Percentiles rank a stretch among this genome's conserved stretches.
These are phyloP conservation scores for Clarireedia homoeocarpa DNA, from an alignment of 2,329 filamentous ascomycete species.

Conservation along the genomic window DNA sequence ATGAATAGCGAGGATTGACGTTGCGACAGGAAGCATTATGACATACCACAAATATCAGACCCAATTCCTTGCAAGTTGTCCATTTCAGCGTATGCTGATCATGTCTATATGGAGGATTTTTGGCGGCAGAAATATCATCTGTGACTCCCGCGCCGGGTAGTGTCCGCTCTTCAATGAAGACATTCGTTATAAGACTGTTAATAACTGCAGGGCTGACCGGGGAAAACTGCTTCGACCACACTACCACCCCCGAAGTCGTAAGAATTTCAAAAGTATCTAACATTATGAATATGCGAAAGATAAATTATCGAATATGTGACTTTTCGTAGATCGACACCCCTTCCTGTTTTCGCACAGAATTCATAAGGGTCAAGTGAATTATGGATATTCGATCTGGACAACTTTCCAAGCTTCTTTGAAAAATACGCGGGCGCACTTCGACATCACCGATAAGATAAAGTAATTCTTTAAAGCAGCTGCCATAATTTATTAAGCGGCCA, in stretches of 20 bases:
- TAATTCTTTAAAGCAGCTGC: constrained; percentile 1
- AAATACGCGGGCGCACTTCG: not conserved
- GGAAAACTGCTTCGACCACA: constrained; percentile 87
- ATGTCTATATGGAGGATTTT: constrained; percentile 71
- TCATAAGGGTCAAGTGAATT: too few species aligned
- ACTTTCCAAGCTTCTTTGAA: not conserved
- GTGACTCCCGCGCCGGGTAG: constrained; percentile 48
- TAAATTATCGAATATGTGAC: not conserved
- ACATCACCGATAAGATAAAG: constrained; percentile 10
- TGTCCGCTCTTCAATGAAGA: constrained; percentile 93
- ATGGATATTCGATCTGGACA: too few species aligned
- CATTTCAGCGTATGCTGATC: constrained; percentile 95
- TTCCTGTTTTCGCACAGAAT: too few species aligned
- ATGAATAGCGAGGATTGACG: not conserved
- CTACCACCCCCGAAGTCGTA: constrained; percentile 89
- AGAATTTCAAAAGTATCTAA: constrained; percentile 95
- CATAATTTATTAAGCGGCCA: constrained; percentile 3
- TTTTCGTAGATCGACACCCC: too few species aligned
- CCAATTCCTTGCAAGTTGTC: constrained; percentile 85
- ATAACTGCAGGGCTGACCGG: constrained; percentile 74
- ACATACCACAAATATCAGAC: constrained; percentile 84
- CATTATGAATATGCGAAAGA: constrained; percentile 44
- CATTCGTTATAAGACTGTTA: constrained; percentile 91
- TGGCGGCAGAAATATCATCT: constrained; percentile 51
- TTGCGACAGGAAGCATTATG: not conserved